Evolutionary conservation across 352 stramenopile genomes (phyloP).

Genomic region (Halophytophthora polymorphica): DNA sequence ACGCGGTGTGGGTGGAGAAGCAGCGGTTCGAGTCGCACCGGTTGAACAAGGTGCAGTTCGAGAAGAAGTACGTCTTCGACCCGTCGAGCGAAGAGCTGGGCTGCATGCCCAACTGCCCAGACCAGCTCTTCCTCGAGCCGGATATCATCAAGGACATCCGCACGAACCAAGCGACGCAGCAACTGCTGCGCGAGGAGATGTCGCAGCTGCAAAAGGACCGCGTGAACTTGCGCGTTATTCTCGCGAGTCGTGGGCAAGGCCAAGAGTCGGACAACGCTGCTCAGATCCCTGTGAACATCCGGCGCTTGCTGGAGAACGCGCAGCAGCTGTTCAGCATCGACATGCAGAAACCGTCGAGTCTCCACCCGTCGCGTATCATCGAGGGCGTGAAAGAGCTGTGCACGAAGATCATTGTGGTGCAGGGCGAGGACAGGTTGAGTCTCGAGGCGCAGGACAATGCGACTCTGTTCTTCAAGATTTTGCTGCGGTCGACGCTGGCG

Average conservation of each 20-base stretch:
- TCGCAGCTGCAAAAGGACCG: constrained; percentile 94
- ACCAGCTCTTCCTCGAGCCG: constrained; percentile 82
- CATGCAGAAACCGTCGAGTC: constrained; percentile 89
- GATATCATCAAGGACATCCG: constrained; percentile 91
- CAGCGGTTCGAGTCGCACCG: constrained; percentile 91
- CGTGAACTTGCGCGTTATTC: constrained; percentile 91
- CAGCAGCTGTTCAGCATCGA: constrained; percentile 94
- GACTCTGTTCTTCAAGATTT: constrained; percentile 97
- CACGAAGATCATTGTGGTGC: constrained; percentile 95
- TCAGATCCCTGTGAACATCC: constrained; percentile 92
- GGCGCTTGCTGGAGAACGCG: constrained; percentile 96
- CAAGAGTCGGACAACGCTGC: constrained; percentile 90
- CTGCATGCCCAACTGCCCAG: constrained; percentile 78
- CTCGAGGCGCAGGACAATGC: constrained; percentile 98
- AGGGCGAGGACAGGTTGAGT: constrained; percentile 92
- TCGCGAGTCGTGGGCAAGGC: constrained; percentile 93
- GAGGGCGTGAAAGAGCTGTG: constrained; percentile 92
- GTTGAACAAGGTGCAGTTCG: constrained; percentile 92
- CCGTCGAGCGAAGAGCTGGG: constrained; percentile 92
- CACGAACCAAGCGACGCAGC: constrained; percentile 91
- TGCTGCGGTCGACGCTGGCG: constrained; percentile 94
- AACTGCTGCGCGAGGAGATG: constrained; percentile 92
- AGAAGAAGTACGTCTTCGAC: constrained; percentile 92
- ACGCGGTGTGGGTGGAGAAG: constrained; percentile 99
- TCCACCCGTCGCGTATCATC: constrained; percentile 90